Conservation (phyloP, 2,329 filamentous ascomycete genomes). For the Trichoderma pleuroti region DNA sequence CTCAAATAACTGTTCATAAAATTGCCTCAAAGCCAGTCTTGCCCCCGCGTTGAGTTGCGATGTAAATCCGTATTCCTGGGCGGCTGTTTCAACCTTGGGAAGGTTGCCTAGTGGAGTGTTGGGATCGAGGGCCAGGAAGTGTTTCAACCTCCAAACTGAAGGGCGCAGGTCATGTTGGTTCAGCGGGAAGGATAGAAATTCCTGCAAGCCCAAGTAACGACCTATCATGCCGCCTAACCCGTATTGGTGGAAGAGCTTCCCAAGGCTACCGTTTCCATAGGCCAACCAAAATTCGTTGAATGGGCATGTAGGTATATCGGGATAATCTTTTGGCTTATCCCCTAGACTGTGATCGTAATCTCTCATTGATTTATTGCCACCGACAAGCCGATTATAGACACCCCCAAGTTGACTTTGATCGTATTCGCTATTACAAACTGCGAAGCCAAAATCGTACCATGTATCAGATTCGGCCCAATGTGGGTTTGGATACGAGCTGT, state of each 20-base stretch:
- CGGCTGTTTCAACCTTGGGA: not conserved
- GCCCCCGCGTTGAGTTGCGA: not conserved
- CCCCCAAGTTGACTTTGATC: not conserved
- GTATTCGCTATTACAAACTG: not conserved
- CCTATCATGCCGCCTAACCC: not conserved
- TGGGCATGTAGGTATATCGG: not conserved
- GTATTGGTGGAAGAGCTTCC: not conserved
- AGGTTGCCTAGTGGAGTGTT: not conserved
- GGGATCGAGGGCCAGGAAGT: not conserved
- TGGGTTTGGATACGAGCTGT: not conserved
- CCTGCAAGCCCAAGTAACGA: not conserved
- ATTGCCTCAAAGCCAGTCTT: not conserved
- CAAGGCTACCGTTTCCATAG: not conserved
- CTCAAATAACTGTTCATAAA: not conserved
- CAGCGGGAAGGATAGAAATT: not conserved
- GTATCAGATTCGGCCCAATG: not conserved
- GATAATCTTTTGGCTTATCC: not conserved
- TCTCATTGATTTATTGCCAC: not conserved
- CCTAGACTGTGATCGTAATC: not conserved
- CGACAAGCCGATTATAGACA: not conserved
- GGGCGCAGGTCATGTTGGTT: not conserved
- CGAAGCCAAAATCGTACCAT: constrained; percentile 8
- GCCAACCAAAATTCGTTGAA: not conserved
- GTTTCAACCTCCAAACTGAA: constrained; percentile 5
- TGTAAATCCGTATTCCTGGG: not conserved